phyloP scores from a whole-genome alignment of 805 yeast genomes.

The Barnettozyma vustinii region DNA sequence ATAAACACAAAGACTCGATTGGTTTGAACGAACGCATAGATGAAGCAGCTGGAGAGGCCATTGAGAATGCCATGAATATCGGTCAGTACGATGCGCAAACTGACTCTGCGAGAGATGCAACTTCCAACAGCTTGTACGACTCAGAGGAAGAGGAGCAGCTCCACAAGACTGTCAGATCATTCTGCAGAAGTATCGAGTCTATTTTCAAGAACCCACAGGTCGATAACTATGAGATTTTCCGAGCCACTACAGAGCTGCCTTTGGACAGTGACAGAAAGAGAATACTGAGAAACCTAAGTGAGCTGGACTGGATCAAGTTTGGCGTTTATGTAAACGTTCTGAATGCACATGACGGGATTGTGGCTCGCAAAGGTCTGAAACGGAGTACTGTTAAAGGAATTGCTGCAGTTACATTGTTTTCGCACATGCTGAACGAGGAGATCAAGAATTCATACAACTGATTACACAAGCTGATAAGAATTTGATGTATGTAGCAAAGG shows the following conservation, averaged over 20 bases:
- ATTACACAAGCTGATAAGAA: not conserved
- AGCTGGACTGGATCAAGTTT: constrained; percentile 69
- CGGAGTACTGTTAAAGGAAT: constrained; percentile 45
- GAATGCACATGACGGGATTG: constrained; percentile 85
- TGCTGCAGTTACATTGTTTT: constrained; percentile 48
- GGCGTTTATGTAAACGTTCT: constrained; percentile 65
- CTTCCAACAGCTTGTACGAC: not conserved
- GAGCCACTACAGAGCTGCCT: constrained; percentile 23
- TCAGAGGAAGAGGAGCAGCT: constrained; percentile 1
- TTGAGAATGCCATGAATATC: constrained; percentile 23
- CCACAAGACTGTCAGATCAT: not conserved
- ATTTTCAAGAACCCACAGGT: constrained; percentile 11
- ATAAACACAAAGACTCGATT: constrained; percentile 6
- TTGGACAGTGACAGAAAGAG: constrained; percentile 32
- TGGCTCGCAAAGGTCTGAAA: constrained; percentile 63
- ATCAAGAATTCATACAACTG: constrained; percentile 6
- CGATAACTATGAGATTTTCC: constrained; percentile 17
- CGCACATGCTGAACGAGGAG: constrained; percentile 19
- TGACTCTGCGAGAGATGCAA: constrained; percentile 11
- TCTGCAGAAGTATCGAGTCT: not conserved
- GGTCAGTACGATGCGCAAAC: constrained; percentile 17
- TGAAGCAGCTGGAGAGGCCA: constrained; percentile 22
- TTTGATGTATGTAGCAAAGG: not conserved
- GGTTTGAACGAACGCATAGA: constrained; percentile 18
- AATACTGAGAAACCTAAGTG: constrained; percentile 52